Evolutionary conservation across 257 asterid genomes (phyloP).

Genomic region (Ehretia macrophylla): DNA sequence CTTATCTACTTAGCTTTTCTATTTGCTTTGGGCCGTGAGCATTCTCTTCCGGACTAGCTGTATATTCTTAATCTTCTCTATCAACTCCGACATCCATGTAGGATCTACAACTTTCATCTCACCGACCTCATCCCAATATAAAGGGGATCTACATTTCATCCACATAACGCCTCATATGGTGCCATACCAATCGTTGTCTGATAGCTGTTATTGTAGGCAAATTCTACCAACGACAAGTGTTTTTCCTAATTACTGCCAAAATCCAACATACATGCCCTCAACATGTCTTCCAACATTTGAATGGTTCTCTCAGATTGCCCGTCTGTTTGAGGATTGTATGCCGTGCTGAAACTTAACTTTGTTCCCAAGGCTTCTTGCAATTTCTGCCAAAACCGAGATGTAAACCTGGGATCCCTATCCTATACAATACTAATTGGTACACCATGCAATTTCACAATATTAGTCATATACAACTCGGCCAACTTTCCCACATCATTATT

Average conservation of each 20-base stretch:
- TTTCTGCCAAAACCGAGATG: background rate
- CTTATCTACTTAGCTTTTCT: no score
- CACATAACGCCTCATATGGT: no score
- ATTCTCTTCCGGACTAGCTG: no score
- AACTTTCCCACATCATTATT: background rate
- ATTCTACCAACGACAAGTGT: background rate
- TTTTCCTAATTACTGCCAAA: background rate
- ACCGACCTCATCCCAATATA: background rate
- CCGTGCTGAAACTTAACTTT: background rate
- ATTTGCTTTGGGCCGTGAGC: no score
- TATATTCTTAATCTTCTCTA: no score
- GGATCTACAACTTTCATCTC: background rate
- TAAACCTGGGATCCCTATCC: background rate
- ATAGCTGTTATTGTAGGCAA: background rate
- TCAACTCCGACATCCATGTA: no score
- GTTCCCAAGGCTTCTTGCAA: no score
- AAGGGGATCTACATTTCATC: background rate
- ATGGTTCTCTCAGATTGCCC: background rate
- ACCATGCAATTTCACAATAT: background rate
- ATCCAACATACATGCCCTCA: background rate
- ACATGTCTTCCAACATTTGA: background rate
- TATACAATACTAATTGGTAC: background rate
- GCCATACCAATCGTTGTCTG: background rate
- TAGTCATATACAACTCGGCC: background rate
- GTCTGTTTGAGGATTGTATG: background rate